Conservation (phyloP, 2,329 filamentous ascomycete genomes). For the Lomentospora prolificans region DNA sequence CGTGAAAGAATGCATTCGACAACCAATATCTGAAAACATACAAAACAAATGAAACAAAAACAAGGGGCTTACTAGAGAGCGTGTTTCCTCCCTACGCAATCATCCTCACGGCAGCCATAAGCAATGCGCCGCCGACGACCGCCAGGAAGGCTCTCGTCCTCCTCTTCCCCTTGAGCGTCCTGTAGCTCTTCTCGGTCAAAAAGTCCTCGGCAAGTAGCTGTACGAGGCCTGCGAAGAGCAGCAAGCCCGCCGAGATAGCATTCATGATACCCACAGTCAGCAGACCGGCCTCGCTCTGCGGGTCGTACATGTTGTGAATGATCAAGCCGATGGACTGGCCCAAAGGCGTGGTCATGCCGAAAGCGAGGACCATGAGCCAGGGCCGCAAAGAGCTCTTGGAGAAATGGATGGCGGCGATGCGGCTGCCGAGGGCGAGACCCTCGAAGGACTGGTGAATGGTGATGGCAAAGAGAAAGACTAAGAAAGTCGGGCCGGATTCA, state of each 20-base stretch:
- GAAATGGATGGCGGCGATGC: conserved; percentile 77
- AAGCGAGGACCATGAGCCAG: conserved; percentile 73
- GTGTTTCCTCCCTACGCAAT: too few species aligned
- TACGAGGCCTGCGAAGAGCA: conserved; percentile 75
- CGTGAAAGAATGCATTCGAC: too few species aligned
- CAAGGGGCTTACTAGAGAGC: too few species aligned
- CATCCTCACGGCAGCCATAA: conserved; percentile 65
- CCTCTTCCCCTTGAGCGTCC: conserved; percentile 49
- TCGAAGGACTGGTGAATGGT: conserved; percentile 84
- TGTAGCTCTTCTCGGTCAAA: conserved; percentile 64
- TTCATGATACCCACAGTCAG: conserved; percentile 84
- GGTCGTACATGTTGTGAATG: conserved; percentile 72
- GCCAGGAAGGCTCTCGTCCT: conserved; percentile 53
- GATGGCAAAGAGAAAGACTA: conserved; percentile 72
- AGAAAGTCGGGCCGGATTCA: conserved; percentile 67
- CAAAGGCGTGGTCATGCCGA: conserved; percentile 67
- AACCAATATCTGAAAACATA: not conserved
- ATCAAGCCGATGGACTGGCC: conserved; percentile 75
- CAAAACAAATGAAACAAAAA: too few species aligned
- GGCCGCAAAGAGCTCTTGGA: conserved; percentile 63
- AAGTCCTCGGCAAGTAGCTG: conserved; percentile 83
- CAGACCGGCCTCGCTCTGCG: conserved; percentile 63
- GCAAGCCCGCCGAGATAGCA: conserved; percentile 67
- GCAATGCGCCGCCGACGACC: conserved; percentile 52
- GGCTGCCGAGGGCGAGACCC: conserved; percentile 73